phyloP scores from a whole-genome alignment of 2,329 filamentous ascomycete genomes.

The Pyrenophora tritici-repentis region DNA sequence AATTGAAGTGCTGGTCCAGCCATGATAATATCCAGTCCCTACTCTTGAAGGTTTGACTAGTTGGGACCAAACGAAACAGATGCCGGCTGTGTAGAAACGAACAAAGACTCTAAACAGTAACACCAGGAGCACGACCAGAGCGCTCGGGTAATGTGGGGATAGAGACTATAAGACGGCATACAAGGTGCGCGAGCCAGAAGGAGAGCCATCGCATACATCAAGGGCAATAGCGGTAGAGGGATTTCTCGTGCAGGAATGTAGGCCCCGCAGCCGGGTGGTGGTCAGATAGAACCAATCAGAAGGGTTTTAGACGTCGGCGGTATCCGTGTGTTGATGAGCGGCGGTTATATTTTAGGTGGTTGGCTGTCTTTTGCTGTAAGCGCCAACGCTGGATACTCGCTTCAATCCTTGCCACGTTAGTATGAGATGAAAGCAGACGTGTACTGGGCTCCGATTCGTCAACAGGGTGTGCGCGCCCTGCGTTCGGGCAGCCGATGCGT shows the following conservation, averaged over 20 bases:
- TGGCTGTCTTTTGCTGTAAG: constrained; percentile 41
- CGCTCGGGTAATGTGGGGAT: constrained; percentile 39
- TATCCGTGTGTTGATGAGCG: constrained; percentile 32
- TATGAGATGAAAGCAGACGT: constrained; percentile 19
- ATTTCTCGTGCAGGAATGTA: constrained; percentile 39
- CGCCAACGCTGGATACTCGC: constrained; percentile 41
- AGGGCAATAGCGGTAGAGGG: constrained; percentile 43
- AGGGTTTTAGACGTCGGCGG: constrained; percentile 38
- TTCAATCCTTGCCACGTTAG: constrained; percentile 31
- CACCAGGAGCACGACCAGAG: constrained; percentile 25
- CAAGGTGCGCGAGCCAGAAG: constrained; percentile 7
- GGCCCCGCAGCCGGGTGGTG: constrained; percentile 33
- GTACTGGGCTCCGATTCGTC: constrained; percentile 33
- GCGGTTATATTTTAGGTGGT: constrained; percentile 47
- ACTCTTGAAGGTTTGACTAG: constrained; percentile 26
- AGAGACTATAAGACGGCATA: constrained; percentile 39
- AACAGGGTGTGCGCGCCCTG: constrained; percentile 32
- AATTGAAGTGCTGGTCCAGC: constrained; percentile 44
- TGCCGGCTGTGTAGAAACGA: constrained; percentile 15
- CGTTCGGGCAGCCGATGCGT: constrained; percentile 36
- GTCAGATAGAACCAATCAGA: constrained; percentile 39
- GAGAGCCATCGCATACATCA: constrained; percentile 19
- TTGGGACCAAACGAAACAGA: constrained; percentile 16
- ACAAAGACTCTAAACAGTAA: constrained; percentile 19
- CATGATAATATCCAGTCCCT: constrained; percentile 31